Evolutionary conservation across 164 flowering plant species (phyloP), one percentile per base, ranked within the genome.

Genomic region (Vitis labrusca): DNA sequence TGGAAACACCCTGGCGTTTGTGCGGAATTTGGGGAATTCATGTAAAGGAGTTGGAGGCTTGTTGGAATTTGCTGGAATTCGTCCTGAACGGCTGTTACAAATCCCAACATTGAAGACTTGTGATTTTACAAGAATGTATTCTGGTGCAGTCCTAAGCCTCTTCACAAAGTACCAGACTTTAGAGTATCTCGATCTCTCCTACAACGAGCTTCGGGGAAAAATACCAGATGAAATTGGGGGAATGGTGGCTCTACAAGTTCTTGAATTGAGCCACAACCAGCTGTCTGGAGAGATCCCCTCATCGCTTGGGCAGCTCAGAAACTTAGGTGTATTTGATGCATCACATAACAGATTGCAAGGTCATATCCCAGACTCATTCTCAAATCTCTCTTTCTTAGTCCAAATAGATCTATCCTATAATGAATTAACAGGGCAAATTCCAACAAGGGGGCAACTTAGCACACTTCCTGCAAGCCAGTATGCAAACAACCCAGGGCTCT

Each of bases 1-100:
- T 0, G 94, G 91, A 6, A 91, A 90, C 76, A 91, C 96, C 1
- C 29, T 91, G 48, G 91, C 86, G 9, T 93, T 93, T 68, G 91
- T 93, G 1, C 66, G 98, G 10, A 93, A 89, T 64, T 88, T 88
- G 2, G 98, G 98, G 29, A 91, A 89, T 66, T 84, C 98, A 1
- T 93, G 98, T 66, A 83, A 85, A 77, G 97, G 98, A 5, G 93
- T 89, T 11, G 98, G 98, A 10, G 96, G 98, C 8, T 74, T 93
- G 82, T 76, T 93, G 49, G 98, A 93, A 66, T 93, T 93, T 64
- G 82, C 94, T 0, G 98, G 97, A 37, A 93, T 94, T 32, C 75
- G 93, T 27, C 92, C 98, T 0, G 97, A 94, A 71, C 81, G 97
- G 66, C 79, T 94, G 10, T 37, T 73, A 56, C 90, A 88, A 67